Base-by-base conservation (phyloP, 1,284 basidiomycete genomes). In the Rhodotorula glutinis region DNA sequence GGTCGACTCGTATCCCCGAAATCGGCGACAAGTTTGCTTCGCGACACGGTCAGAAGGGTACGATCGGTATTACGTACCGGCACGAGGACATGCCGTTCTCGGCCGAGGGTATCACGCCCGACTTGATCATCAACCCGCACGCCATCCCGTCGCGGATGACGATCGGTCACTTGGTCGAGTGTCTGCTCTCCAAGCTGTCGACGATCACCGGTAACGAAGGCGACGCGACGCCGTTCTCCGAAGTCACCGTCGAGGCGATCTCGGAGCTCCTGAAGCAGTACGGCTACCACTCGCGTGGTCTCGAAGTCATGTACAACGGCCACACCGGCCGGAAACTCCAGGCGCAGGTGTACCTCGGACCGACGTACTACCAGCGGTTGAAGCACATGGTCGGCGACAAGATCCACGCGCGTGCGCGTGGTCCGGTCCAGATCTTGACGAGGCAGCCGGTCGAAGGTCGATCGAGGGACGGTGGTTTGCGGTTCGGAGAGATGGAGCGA, bases 321-420 rank as follows among this genome's bases (percentile, higher is more conserved):
- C 95, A 98, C 79, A 98, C 95, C 1, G 95, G 96, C 41, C 87
- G 88, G 69, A 98, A 98, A 80, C 84, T 98, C 9, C 93, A 97
- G 78, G 95, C 96, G 25, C 96, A 99, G 78, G 88, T 98, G 21
- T 99, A 98, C 81, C 87, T 99, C 71, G 96, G 96, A 7, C 95
- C 95, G 17, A 99, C 96, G 2, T 99, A 99, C 80, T 99, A 99
- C 80, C 95, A 98, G 80, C 89, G 95, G 60, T 83, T 99, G 74
- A 99, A 99, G 83, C 95, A 99, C 82, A 99, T 99, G 95, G 95
- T 99, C 60, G 94, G 97, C 79, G 95, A 99, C 82, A 99, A 99
- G 83, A 99, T 98, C 71, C 95, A 99, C 81, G 95, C 94, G 33
- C 87, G 95, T 74, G 96, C 96, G 21, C 83, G 96, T 79, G 96